A percentile compares a stretch with the other conserved stretches of the same genome.
Evolutionary conservation across 2,329 filamentous ascomycete species (phyloP).

Genomic region (Cordyceps sp.): DNA sequence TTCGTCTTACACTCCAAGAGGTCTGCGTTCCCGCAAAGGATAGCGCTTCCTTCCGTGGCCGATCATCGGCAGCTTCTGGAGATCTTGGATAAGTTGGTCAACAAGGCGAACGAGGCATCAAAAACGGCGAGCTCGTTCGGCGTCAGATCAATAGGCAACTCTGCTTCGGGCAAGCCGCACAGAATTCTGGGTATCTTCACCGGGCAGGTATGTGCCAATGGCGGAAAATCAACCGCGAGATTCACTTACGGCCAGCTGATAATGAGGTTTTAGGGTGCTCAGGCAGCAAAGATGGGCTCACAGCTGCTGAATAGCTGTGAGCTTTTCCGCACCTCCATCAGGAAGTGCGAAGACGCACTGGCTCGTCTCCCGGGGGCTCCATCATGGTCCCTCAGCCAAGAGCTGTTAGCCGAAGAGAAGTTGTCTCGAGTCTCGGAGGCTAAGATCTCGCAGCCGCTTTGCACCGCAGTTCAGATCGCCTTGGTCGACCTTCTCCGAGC

Average conservation of each 20-base stretch:
- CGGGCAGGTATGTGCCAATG: no score
- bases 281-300: neutral
- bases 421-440: constrained; percentile 1
- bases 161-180: neutral
- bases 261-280: no score
- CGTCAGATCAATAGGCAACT: no score
- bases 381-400: constrained; percentile 1
- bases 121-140: no score
- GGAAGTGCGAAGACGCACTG: neutral
- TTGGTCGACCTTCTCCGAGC: constrained; percentile 18
- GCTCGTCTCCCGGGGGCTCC: constrained; percentile 1
- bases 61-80: no score
- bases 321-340: neutral
- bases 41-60: no score
- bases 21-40: no score
- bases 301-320: neutral
- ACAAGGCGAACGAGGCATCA: no score
- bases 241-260: no score
- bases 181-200: constrained; percentile 1
- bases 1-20: no score
- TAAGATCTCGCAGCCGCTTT: constrained; percentile 13
- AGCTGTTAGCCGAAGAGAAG: neutral
- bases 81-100: no score
- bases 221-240: no score
- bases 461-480: constrained; percentile 20